Evolutionary conservation across 257 asterid species (phyloP).

Genomic region (Cruciata laevipes): DNA sequence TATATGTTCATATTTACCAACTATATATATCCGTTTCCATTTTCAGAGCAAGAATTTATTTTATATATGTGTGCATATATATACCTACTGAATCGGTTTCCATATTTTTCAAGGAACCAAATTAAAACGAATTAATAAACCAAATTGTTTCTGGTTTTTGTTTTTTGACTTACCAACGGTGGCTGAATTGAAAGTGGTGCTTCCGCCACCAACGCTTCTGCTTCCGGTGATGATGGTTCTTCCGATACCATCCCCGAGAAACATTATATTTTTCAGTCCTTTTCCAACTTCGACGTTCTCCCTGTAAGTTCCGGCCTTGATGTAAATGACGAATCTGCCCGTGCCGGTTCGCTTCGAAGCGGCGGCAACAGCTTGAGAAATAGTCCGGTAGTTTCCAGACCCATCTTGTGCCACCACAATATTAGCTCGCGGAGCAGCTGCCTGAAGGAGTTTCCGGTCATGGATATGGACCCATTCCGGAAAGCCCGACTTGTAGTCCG

Average conservation of each 20-base stretch:
- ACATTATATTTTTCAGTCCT: slow-evolving; percentile 49
- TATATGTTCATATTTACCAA: background rate
- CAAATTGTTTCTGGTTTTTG: background rate
- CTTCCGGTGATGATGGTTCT: slow-evolving; percentile 79
- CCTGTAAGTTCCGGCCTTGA: slow-evolving; percentile 60
- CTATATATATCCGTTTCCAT: background rate
- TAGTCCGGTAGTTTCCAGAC: slow-evolving; percentile 51
- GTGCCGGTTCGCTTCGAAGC: slow-evolving; percentile 38
- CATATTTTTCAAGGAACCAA: too few species aligned
- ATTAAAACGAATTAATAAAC: too few species aligned
- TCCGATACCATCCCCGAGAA: slow-evolving; percentile 86
- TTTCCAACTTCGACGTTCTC: slow-evolving; percentile 62
- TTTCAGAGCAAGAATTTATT: background rate
- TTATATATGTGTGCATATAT: too few species aligned
- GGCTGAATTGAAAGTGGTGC: slow-evolving; percentile 61
- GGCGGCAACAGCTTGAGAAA: slow-evolving; percentile 45
- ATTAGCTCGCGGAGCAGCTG: slow-evolving; percentile 30
- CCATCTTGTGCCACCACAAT: slow-evolving; percentile 49
- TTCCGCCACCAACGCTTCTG: slow-evolving; percentile 64
- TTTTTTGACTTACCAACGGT: slow-evolving; percentile 57
- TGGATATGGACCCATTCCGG: slow-evolving; percentile 60
- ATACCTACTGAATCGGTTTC: too few species aligned
- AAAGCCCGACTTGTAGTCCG: slow-evolving; percentile 32
- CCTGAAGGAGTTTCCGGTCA: slow-evolving; percentile 58
- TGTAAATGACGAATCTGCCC: slow-evolving; percentile 60